Conservation (phyloP, 2,329 filamentous ascomycete genomes). For the Magnaporthiopsis rhizophila region DNA sequence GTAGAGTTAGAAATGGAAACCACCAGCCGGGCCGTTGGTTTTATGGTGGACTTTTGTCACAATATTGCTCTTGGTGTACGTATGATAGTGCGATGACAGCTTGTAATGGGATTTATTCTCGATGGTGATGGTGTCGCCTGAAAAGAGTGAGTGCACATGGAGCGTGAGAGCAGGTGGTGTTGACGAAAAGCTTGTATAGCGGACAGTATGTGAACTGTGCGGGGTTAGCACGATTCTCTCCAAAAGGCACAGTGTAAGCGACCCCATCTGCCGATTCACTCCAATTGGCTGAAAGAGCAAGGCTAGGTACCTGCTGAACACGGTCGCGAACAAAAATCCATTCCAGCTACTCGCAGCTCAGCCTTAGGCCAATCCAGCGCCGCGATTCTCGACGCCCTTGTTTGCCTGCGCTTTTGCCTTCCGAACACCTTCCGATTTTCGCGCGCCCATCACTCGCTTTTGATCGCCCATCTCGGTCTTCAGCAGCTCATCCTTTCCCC, state of each 20-base stretch:
- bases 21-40: too few species aligned
- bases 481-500: not conserved
- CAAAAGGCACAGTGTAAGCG: not conserved
- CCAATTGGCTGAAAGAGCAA: not conserved
- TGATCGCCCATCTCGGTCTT: not conserved
- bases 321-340: conserved; percentile 7
- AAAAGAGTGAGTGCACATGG: not conserved
- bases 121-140: too few species aligned
- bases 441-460: not conserved
- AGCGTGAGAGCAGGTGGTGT: too few species aligned
- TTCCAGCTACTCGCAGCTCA: conserved; percentile 15
- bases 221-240: not conserved
- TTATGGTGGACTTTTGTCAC: too few species aligned
- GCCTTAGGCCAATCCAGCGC: conserved; percentile 9
- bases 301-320: not conserved
- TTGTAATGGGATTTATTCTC: too few species aligned
- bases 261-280: not conserved
- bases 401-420: not conserved
- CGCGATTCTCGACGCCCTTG: not conserved
- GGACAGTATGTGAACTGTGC: not conserved
- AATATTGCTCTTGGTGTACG: too few species aligned
- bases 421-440: not conserved
- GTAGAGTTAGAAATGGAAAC: too few species aligned
- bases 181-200: not conserved
- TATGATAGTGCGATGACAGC: too few species aligned